Evolutionary conservation across 2,329 filamentous ascomycete genomes (phyloP), one percentile per base, ranked within the genome.

Genomic region (Calonectria pseudoturangicola): DNA sequence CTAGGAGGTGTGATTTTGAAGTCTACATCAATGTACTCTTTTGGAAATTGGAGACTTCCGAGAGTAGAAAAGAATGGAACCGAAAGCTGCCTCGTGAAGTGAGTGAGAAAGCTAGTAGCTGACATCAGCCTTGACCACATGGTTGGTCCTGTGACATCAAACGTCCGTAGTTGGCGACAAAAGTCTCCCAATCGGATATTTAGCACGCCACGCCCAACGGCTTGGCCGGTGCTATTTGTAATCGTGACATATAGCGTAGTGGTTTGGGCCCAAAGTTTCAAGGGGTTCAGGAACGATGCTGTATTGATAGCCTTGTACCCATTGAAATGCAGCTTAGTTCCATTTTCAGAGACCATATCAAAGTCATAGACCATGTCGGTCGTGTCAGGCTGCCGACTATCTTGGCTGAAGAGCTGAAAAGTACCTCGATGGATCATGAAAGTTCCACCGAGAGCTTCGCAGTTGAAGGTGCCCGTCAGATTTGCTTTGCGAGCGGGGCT

Each of bases 221-320:
- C 67, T 36, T 72, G 39, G 6, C 3, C 16, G 8, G 74, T 48
- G 5, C 74, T 71, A 72, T 88, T 82, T 16, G 89, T 89, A 69
- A 93, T 87, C 1, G 88, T 91, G 60, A 92, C 90, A 73, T 91
- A 92, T 0, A 93, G 85, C 0, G 90, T 92, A 21, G 88, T 91
- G 1, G 91, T 92, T 2, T 91, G 89, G 56, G 84, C 85, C 92
- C 91, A 93, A 72, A 93, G 90, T 72, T 88, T 85, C 47, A 84
- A 76, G 1, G 89, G 87, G 2, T 88, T 87, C 41, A 93, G 84
- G 3, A 91, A 89, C 0, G 91, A 89, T 0, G 89, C 89, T 3
- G 91, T 88, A 80, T 92, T 89, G 48, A 93, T 87, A 2, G 90
- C 85, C 81, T 93, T 93, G 82, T 89, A 91, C 0, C 91, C 92